These are phyloP conservation scores for Aspergillus affinis DNA, from an alignment of 495 filamentous ascomycete species.

Conservation along the genomic window DNA sequence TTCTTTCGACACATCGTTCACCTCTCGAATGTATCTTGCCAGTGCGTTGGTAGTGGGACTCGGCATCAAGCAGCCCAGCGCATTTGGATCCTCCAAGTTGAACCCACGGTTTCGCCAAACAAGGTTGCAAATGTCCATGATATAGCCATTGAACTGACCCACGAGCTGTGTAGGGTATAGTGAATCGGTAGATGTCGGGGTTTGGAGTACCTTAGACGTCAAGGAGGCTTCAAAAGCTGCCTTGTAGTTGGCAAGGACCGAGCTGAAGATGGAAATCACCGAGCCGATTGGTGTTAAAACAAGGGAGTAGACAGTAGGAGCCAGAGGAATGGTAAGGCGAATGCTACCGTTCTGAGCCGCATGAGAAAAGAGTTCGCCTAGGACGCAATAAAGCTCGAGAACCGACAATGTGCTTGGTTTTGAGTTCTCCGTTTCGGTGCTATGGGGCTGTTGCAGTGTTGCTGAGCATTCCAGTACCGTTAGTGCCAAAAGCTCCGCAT, in stretches of 20 bases:
- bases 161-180: constrained; percentile 53
- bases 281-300: constrained; percentile 61
- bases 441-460: constrained; percentile 19
- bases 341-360: constrained; percentile 48
- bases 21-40: constrained; percentile 42
- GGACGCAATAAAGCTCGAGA: constrained; percentile 67
- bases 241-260: constrained; percentile 68
- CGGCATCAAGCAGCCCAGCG: constrained; percentile 69
- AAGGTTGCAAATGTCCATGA: constrained; percentile 89
- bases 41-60: constrained; percentile 46
- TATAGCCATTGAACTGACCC: constrained; percentile 75
- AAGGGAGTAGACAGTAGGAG: constrained; percentile 68
- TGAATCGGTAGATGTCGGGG: constrained; percentile 33
- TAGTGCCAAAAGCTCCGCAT: constrained; percentile 62
- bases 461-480: constrained; percentile 56
- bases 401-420: constrained; percentile 43
- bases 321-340: constrained; percentile 65
- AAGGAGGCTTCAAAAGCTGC: constrained; percentile 69
- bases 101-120: constrained; percentile 80
- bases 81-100: constrained; percentile 63
- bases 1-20: constrained; percentile 33
- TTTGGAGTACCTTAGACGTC: constrained; percentile 34
- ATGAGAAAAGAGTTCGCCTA: constrained; percentile 55
- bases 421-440: constrained; percentile 3
- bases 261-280: constrained; percentile 69